These are phyloP conservation scores for Favolaschia claudopus DNA, from an alignment of 768 basidiomycete genomes.

Conservation along the genomic window DNA sequence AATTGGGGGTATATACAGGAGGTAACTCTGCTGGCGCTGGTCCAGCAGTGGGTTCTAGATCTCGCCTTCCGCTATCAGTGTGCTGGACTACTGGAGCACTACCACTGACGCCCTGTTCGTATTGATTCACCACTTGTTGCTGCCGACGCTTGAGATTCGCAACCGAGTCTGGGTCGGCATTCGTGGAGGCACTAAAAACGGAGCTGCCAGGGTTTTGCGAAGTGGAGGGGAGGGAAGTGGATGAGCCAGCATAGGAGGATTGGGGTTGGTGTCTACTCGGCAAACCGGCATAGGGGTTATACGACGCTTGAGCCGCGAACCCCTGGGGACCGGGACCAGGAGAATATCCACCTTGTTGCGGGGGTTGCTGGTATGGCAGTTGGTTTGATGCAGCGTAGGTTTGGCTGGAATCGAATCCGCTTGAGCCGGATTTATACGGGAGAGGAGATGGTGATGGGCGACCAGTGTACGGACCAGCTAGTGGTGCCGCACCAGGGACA, in stretches of 20 bases:
- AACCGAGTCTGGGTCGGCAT: constrained; percentile 19
- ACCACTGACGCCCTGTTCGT: constrained; percentile 18
- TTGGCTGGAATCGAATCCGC: constrained; percentile 7
- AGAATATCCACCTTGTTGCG: neutral
- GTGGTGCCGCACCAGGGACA: neutral
- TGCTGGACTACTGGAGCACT: constrained; percentile 28
- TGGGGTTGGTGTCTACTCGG: no score
- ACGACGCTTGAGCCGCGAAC: neutral
- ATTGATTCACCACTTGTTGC: constrained; percentile 23
- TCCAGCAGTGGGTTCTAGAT: constrained; percentile 9
- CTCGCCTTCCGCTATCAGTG: constrained; percentile 38
- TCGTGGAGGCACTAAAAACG: constrained; percentile 2
- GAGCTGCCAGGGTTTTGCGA: constrained; percentile 4
- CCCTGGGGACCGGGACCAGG: neutral
- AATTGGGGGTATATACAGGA: constrained; percentile 41
- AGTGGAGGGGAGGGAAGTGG: constrained; percentile 12
- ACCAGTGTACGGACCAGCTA: neutral
- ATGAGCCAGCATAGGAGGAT: neutral
- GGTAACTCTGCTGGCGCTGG: constrained; percentile 35
- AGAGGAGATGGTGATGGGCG: neutral
- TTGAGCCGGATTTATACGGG: neutral
- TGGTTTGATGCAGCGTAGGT: neutral
- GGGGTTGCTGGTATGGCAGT: neutral
- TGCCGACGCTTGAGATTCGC: constrained; percentile 27
- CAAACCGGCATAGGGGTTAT: constrained; percentile 12